Evolutionary conservation across 192 early-diverging fungal species (phyloP).

Genomic region (Spinellus fusiger): DNA sequence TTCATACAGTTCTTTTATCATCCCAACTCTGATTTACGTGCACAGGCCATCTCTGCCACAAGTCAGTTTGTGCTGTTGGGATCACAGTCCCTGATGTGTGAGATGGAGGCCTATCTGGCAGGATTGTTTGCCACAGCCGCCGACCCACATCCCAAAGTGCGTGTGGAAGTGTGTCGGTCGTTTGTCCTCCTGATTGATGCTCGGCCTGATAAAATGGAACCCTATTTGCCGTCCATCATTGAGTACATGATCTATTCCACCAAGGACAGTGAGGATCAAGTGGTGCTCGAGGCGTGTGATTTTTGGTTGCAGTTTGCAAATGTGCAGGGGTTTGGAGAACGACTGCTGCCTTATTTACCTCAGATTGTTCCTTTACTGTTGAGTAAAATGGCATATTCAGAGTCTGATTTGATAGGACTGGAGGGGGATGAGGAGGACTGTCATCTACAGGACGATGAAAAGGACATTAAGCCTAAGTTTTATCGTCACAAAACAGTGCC

Average conservation of each 20-base stretch:
- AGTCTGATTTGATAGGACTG: slow-evolving; percentile 77
- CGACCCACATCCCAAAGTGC: slow-evolving; percentile 67
- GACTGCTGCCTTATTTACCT: slow-evolving; percentile 57
- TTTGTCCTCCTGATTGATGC: slow-evolving; percentile 87
- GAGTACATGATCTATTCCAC: slow-evolving; percentile 94
- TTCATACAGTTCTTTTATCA: slow-evolving; percentile 81
- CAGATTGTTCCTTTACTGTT: slow-evolving; percentile 87
- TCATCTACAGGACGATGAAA: slow-evolving; percentile 73
- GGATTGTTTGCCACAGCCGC: slow-evolving; percentile 71
- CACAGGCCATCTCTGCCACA: slow-evolving; percentile 71
- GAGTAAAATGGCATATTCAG: slow-evolving; percentile 90
- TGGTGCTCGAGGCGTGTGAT: slow-evolving; percentile 96
- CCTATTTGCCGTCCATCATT: slow-evolving; percentile 78
- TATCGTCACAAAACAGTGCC: slow-evolving; percentile 58
- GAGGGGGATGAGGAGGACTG: slow-evolving; percentile 77
- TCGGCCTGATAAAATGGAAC: slow-evolving; percentile 74
- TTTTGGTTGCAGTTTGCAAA: slow-evolving; percentile 96
- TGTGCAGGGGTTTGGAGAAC: slow-evolving; percentile 66
- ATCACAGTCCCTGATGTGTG: slow-evolving; percentile 56
- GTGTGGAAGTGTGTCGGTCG: slow-evolving; percentile 88
- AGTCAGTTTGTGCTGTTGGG: slow-evolving; percentile 81
- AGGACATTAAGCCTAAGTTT: slow-evolving; percentile 90
- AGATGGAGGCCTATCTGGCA: slow-evolving; percentile 64
- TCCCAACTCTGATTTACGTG: slow-evolving; percentile 64
- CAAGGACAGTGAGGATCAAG: slow-evolving; percentile 71